Conservation (phyloP, 1,284 basidiomycete genomes). For the Malassezia slooffiae region DNA sequence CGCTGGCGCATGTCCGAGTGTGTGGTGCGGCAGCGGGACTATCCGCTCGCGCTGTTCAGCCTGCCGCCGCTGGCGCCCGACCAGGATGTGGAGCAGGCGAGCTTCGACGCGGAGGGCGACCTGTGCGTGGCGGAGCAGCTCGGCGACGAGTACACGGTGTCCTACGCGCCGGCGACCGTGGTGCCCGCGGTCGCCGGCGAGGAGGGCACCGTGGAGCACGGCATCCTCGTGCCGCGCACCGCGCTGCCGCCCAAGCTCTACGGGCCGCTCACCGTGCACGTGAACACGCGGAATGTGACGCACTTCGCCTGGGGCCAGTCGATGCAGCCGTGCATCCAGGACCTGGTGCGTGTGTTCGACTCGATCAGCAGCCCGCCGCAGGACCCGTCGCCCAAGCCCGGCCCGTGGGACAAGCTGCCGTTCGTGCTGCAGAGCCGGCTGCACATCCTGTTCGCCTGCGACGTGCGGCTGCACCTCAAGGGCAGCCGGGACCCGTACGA, state of each 20-base stretch:
- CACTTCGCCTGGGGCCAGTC: constrained; percentile 83
- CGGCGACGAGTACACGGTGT: constrained; percentile 54
- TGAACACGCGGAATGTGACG: constrained; percentile 61
- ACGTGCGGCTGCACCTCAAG: constrained; percentile 58
- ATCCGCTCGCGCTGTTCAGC: constrained; percentile 52
- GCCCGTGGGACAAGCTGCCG: constrained; percentile 79
- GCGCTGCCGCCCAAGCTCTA: constrained; percentile 93
- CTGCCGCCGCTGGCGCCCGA: constrained; percentile 46
- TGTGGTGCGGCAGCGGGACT: constrained; percentile 64
- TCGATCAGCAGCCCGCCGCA: constrained; percentile 66
- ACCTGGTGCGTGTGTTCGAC: constrained; percentile 73
- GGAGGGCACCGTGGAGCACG: constrained; percentile 54
- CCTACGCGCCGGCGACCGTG: constrained; percentile 35
- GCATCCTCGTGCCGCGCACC: constrained; percentile 70
- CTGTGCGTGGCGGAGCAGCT: constrained; percentile 84
- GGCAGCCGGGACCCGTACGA: constrained; percentile 75
- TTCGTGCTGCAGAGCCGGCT: constrained; percentile 67
- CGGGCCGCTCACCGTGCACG: constrained; percentile 56
- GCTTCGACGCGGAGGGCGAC: constrained; percentile 64
- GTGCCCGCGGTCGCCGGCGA: constrained; percentile 44
- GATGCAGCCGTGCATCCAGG: constrained; percentile 73
- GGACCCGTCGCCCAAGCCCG: constrained; percentile 75
- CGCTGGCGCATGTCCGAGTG: constrained; percentile 59
- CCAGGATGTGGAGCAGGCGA: constrained; percentile 24
- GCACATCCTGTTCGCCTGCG: constrained; percentile 59